These are phyloP conservation scores for Cavenderia fasciculata DNA, from an alignment of 78 protist species.

Conservation along the genomic window DNA sequence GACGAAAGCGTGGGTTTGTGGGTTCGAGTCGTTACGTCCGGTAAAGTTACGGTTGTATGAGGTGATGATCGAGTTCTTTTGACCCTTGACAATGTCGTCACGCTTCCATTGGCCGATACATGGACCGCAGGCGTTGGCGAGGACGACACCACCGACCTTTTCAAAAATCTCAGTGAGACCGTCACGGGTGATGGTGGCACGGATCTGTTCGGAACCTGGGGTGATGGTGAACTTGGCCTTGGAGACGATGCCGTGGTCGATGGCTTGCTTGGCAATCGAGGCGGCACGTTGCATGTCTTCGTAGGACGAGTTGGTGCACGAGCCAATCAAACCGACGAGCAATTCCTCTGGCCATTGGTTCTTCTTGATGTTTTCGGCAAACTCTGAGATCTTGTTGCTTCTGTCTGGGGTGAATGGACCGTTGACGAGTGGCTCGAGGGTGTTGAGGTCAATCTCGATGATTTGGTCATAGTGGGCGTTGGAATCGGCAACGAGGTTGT, in stretches of 20 bases:
- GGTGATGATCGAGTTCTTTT: slow-evolving; percentile 93
- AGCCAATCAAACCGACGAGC: slow-evolving; percentile 94
- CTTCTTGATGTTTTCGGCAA: slow-evolving; percentile 69
- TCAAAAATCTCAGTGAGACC: slow-evolving; percentile 86
- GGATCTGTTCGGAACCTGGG: slow-evolving; percentile 97
- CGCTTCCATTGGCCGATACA: slow-evolving; percentile 98
- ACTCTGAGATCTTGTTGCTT: slow-evolving; percentile 84
- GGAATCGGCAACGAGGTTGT: slow-evolving; percentile 82
- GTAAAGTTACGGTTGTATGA: slow-evolving; percentile 98
- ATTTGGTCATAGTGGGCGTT: slow-evolving; percentile 90
- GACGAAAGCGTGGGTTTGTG: slow-evolving; percentile 95
- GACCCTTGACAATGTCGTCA: slow-evolving; percentile 86
- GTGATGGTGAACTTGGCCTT: slow-evolving; percentile 92
- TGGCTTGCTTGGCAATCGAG: slow-evolving; percentile 89
- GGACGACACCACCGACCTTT: slow-evolving; percentile 92
- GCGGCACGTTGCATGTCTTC: slow-evolving; percentile 96
- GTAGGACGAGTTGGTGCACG: slow-evolving; percentile 96
- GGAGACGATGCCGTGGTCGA: slow-evolving; percentile 85
- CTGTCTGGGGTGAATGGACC: slow-evolving; percentile 98
- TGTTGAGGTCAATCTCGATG: slow-evolving; percentile 91
- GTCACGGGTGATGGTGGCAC: slow-evolving; percentile 94
- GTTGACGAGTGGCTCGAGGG: slow-evolving; percentile 94
- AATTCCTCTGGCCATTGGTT: slow-evolving; percentile 95
- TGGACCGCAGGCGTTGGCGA: slow-evolving; percentile 98
- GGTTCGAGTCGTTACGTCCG: slow-evolving; percentile 94